Conservation (phyloP, 371 early-diverging fungal genomes). For the Syncephalastrum sp. region DNA sequence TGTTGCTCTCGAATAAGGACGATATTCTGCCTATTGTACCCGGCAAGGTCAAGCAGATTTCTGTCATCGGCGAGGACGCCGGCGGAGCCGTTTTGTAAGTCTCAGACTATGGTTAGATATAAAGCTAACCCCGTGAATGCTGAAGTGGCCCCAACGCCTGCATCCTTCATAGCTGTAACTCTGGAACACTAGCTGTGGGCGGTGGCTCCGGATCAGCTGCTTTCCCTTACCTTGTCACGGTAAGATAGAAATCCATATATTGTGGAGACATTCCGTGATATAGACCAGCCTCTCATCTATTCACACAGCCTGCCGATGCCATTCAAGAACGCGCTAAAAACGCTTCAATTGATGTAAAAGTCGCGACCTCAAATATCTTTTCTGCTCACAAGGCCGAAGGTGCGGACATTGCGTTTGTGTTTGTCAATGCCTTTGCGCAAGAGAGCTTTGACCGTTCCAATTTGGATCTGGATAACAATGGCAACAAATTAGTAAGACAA, state of each 20-base stretch:
- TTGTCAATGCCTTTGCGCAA: constrained; percentile 13
- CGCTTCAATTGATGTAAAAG: constrained; percentile 10
- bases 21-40: constrained; percentile 37
- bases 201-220: constrained; percentile 64
- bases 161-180: constrained; percentile 22
- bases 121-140: background rate
- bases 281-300: background rate
- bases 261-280: background rate
- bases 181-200: constrained; percentile 59
- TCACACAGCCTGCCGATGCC: constrained; percentile 28
- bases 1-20: constrained; percentile 52
- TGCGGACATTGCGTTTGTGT: constrained; percentile 38
- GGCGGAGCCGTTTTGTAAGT: constrained; percentile 4
- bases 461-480: constrained; percentile 50
- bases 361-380: constrained; percentile 1
- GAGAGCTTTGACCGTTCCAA: constrained; percentile 1
- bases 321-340: constrained; percentile 36
- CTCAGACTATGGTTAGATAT: constrained; percentile 21
- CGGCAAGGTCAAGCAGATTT: constrained; percentile 24
- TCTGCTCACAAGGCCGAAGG: constrained; percentile 25
- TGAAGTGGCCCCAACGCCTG: constrained; percentile 24
- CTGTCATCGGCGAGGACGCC: constrained; percentile 57
- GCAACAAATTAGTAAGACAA: constrained; percentile 49
- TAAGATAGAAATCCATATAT: constrained; percentile 8
- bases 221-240: constrained; percentile 58